Base-by-base conservation (phyloP, 78 protist genomes). In the Cavenderia fasciculata region DNA sequence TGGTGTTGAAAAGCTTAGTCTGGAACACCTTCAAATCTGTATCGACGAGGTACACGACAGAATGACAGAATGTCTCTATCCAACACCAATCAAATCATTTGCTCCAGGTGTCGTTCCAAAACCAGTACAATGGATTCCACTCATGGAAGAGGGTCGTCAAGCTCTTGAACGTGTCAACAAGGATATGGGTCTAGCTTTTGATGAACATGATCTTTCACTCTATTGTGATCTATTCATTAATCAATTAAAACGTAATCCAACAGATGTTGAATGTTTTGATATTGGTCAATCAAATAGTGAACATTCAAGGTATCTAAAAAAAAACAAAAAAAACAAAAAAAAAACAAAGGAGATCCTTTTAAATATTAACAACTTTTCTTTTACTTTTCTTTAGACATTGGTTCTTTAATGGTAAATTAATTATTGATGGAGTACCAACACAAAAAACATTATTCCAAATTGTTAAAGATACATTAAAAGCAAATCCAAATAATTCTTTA, bases 231-330 rank as follows among this genome's bases (percentile, higher is more conserved):
- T 86, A 49, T 97, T 89, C 65, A 47, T 59, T 33, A 51, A 94
- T 52, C 52, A 54, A 31, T 65, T 95, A 51, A 38, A 40, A 56
- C 87, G 99, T 21, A 87, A 95, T 69, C 99, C 99, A 41, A 92
- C 97, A 21, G 92, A 93, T 59, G 98, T 93, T 34, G 99, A 97
- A 94, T 86, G 93, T 41, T 94, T 96, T 78, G 96, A 94, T 71
- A 70, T 97, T 43, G 98, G 96, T 19, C 95, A 92, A 59, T 73
- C 88, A 51, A 92, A 92, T 40, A 46, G 71, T 56, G 95, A 92
- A 57, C 95, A 92, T 54, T 82, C 92, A n/a, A 23, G 79, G 59
- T 46, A 72, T 25, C 2, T 68, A 18, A 18, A 6, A 65, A n/a
- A n/a, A n/a, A n/a, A n/a, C n/a, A n/a, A n/a, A n/a, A n/a, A n/a